These are phyloP conservation scores for Cladochytrium replicatum DNA, from an alignment of 192 early-diverging fungal species.

Conservation along the genomic window DNA sequence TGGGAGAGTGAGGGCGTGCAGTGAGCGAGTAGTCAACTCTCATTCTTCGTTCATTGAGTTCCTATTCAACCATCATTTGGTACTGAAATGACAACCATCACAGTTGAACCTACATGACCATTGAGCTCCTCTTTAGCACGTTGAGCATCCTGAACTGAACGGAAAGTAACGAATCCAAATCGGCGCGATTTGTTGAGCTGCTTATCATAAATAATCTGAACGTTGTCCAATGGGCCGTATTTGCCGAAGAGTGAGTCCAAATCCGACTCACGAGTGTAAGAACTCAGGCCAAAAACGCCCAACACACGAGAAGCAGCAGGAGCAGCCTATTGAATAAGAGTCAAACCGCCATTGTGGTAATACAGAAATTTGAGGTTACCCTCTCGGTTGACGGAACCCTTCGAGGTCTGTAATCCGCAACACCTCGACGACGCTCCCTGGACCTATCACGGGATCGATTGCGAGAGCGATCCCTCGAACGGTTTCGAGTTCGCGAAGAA, in stretches of 20 bases:
- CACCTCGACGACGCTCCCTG: no score
- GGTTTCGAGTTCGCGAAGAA: no score
- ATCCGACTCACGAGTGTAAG: slow-evolving; percentile 47
- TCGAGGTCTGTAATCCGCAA: no score
- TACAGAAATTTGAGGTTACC: no score
- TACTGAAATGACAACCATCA: no score
- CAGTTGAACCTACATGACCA: slow-evolving; percentile 37
- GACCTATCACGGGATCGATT: no score
- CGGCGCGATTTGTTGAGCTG: slow-evolving; percentile 53
- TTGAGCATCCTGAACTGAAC: slow-evolving; percentile 33
- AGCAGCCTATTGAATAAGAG: slow-evolving; percentile 4
- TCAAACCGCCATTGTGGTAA: no score
- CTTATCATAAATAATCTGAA: slow-evolving; percentile 52
- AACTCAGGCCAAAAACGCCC: slow-evolving; percentile 62
- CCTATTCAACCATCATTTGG: slow-evolving; percentile 26
- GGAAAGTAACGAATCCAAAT: slow-evolving; percentile 60
- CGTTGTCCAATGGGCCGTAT: slow-evolving; percentile 47
- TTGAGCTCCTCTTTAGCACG: slow-evolving; percentile 48
- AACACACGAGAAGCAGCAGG: slow-evolving; percentile 41
- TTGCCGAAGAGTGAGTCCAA: slow-evolving; percentile 46
- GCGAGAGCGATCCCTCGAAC: no score
- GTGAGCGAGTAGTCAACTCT: slow-evolving; percentile 56
- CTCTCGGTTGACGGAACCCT: no score
- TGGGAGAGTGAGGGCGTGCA: slow-evolving; percentile 48
- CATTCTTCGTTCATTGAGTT: slow-evolving; percentile 48